phyloP scores from a whole-genome alignment of 768 basidiomycete species.

The Phallus indusiatus region DNA sequence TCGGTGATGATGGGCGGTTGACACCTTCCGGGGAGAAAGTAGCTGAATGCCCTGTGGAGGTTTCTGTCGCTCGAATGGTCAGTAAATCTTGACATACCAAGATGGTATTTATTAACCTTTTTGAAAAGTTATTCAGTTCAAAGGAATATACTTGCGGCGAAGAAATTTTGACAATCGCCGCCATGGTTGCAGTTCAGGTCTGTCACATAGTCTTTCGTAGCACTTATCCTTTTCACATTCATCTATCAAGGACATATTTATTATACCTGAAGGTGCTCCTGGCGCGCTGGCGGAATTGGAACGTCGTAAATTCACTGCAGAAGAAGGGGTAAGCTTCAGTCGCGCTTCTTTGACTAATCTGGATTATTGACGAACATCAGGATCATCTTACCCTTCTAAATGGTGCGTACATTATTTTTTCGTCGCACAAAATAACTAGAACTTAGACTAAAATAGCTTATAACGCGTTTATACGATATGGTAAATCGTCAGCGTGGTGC shows the following conservation, averaged over 20 bases:
- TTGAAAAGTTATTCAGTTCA: constrained; percentile 77
- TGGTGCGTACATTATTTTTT: constrained; percentile 35
- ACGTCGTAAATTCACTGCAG: constrained; percentile 91
- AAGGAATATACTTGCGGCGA: constrained; percentile 85
- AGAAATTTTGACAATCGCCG: constrained; percentile 91
- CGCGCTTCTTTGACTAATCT: background rate
- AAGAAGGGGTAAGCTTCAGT: constrained; percentile 74
- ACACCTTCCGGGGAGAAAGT: constrained; percentile 75
- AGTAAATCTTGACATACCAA: constrained; percentile 15
- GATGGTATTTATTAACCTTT: background rate
- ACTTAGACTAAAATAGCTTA: constrained; percentile 48
- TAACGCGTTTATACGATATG: constrained; percentile 83
- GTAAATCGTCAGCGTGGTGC: constrained; percentile 86
- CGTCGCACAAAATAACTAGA: background rate
- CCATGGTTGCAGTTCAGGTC: constrained; percentile 90
- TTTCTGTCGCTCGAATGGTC: constrained; percentile 91
- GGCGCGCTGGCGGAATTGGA: constrained; percentile 88
- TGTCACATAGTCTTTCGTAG: constrained; percentile 2
- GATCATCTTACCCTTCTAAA: constrained; percentile 94
- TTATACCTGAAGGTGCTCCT: constrained; percentile 76
- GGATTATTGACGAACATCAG: constrained; percentile 28
- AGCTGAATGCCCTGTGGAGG: constrained; percentile 90
- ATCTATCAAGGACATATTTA: constrained; percentile 66
- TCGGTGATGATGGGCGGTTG: constrained; percentile 72
- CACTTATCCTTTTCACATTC: background rate